phyloP scores from a whole-genome alignment of 306 rosid species.

The Ammopiptanthus mongolicus region DNA sequence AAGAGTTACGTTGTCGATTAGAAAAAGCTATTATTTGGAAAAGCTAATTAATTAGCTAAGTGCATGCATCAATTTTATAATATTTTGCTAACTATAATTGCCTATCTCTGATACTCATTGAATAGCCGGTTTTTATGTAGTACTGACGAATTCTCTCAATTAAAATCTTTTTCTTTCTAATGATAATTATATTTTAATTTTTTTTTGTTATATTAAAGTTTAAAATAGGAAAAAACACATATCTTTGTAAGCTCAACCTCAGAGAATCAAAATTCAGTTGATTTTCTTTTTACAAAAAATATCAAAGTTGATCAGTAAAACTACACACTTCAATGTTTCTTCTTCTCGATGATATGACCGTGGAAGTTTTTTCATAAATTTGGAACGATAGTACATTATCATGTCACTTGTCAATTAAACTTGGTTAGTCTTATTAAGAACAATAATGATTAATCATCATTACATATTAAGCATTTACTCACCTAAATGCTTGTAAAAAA shows the following conservation, averaged over 20 bases:
- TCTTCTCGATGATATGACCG: constrained; percentile 17
- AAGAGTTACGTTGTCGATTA: neutral
- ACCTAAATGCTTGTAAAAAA: no score
- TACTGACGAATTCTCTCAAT: constrained; percentile 13
- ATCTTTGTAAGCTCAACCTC: no score
- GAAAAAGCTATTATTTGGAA: constrained; percentile 27
- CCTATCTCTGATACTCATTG: neutral
- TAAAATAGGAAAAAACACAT: no score
- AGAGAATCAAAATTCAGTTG: no score
- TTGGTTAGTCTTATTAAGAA: constrained; percentile 16
- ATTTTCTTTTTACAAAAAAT: no score
- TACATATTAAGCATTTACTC: constrained; percentile 18
- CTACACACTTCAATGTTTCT: constrained; percentile 16
- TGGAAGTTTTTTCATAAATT: neutral
- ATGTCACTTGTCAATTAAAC: constrained; percentile 13
- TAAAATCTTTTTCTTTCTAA: neutral
- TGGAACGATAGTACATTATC: constrained; percentile 30
- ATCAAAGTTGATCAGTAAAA: no score
- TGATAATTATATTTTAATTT: neutral
- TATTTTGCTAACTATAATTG: neutral
- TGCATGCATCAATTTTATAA: neutral
- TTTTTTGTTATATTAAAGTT: no score
- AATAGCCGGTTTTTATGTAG: neutral
- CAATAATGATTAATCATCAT: constrained; percentile 38
- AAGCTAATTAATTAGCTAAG: neutral